Evolutionary conservation across 1,284 basidiomycete species (phyloP).

Genomic region (Ceratorhiza oryzae-sativae): DNA sequence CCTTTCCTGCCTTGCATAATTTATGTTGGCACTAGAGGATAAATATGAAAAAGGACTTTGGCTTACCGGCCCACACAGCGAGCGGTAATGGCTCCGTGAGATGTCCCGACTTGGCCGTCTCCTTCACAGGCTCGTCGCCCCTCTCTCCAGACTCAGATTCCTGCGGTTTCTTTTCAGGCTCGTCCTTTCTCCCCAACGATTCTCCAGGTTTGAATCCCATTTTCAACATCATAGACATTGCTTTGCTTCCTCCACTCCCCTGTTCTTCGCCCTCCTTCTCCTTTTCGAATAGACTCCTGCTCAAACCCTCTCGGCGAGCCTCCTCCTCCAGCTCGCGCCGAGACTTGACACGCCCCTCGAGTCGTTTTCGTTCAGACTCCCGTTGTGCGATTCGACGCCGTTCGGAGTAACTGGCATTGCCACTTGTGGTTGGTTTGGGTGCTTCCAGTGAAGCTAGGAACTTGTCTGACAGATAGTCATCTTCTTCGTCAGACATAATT

Average conservation of each 20-base stretch:
- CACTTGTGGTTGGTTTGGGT: conserved; percentile 2
- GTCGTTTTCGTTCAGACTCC: conserved; percentile 66
- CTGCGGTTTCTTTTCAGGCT: not conserved
- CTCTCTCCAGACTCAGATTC: conserved; percentile 14
- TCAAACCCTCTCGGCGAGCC: conserved; percentile 74
- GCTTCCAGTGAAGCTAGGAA: conserved; percentile 57
- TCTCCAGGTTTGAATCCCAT: conserved; percentile 87
- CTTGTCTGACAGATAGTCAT: conserved; percentile 85
- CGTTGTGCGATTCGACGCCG: conserved; percentile 68
- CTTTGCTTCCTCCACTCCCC: conserved; percentile 61
- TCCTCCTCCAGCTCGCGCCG: conserved; percentile 74
- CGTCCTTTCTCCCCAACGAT: conserved; percentile 62
- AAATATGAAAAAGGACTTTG: not conserved
- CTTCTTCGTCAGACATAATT: conserved; percentile 60
- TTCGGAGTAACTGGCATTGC: conserved; percentile 59
- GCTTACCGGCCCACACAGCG: conserved; percentile 76
- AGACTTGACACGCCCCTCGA: conserved; percentile 57
- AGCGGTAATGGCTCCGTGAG: conserved; percentile 70
- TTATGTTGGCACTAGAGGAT: not conserved
- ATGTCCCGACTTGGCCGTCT: conserved; percentile 50
- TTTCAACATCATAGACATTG: conserved; percentile 85
- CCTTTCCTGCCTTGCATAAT: conserved; percentile 68
- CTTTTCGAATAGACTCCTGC: conserved; percentile 76
- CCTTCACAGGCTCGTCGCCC: conserved; percentile 39
- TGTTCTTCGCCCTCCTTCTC: conserved; percentile 51